Evolutionary conservation across 495 filamentous ascomycete genomes (phyloP).

Genomic region (Darksidea phi): DNA sequence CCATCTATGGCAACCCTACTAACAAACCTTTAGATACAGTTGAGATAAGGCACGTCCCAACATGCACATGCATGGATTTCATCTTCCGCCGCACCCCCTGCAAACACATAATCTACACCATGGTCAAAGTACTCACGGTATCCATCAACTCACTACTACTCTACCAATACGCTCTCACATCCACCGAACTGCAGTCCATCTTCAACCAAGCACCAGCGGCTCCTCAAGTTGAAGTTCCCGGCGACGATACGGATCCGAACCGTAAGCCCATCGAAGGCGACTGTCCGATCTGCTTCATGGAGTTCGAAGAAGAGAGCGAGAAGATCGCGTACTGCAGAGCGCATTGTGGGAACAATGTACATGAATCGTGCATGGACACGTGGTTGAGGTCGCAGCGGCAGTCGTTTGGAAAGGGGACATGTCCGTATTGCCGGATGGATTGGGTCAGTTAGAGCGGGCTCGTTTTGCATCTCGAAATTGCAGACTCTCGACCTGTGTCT

Average conservation of each 20-base stretch:
- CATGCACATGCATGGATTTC: not conserved
- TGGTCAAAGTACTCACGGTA: not conserved
- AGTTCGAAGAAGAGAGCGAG: slow-evolving; percentile 2
- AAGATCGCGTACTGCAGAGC: slow-evolving; percentile 5
- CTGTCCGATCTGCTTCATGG: slow-evolving; percentile 5
- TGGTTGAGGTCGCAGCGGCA: not conserved
- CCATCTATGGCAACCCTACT: not conserved
- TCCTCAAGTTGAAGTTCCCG: not conserved
- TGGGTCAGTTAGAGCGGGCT: not conserved
- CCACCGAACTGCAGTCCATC: not conserved
- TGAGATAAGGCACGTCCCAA: not conserved
- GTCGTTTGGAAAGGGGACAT: not conserved
- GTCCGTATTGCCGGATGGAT: not conserved
- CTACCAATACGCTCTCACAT: not conserved
- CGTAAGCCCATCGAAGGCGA: slow-evolving; percentile 13
- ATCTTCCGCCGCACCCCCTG: not conserved
- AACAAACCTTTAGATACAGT: not conserved
- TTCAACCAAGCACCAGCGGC: not conserved
- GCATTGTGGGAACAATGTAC: slow-evolving; percentile 11
- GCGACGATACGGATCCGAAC: not conserved
- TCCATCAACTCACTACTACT: not conserved
- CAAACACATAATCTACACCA: slow-evolving; percentile 8
- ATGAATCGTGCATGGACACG: not conserved
- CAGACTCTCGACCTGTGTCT: too few species aligned
- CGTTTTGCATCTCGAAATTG: too few species aligned